Base-by-base conservation (phyloP, 306 rosid species). In the Senna siamea region DNA sequence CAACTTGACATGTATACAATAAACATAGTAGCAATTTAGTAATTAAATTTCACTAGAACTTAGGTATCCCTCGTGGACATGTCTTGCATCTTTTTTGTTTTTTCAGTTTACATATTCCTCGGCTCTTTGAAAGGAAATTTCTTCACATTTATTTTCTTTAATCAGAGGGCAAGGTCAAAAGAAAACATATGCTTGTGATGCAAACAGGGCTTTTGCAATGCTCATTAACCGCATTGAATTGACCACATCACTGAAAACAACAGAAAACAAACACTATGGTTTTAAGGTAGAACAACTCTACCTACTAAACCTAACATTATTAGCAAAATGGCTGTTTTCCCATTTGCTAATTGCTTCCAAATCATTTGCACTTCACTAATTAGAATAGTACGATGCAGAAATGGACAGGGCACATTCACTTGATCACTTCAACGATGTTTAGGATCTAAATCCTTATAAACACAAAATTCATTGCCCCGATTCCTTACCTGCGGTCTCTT, bases 281-380 rank as follows among this genome's bases (percentile, higher is more conserved):
- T 26, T 5, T 40, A 14, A 40, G 51, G 50, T 9, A 63, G 11
- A 63, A 59, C 69, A 59, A 19, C 69, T 59, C 26, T 9, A 48
- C 38, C 78, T 14, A 62, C 41, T 28, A 15, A 32, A 61, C 70
- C 78, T 50, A 62, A 62, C 78, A 74, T 37, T 28, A 51, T 12
- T 11, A 12, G 69, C n/a, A 47, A 23, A 23, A 60, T 34, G 4
- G 28, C 40, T 12, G 8, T 19, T 46, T 8, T 60, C 44, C 66
- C 40, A 32, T 37, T 37, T 37, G 40, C 6, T 9, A 17, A 34
- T 35, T 35, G 12, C 46, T 35, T 15, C 46, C 46, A n/a, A n/a
- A n/a, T n/a, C n/a, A n/a, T n/a, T n/a, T n/a, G n/a, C n/a, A n/a
- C n/a, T n/a, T n/a, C n/a, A n/a, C n/a, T n/a, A n/a, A n/a, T n/a